Base-by-base conservation (phyloP, 2,329 filamentous ascomycete species). In the Phaeosphaeriaceae sp. region DNA sequence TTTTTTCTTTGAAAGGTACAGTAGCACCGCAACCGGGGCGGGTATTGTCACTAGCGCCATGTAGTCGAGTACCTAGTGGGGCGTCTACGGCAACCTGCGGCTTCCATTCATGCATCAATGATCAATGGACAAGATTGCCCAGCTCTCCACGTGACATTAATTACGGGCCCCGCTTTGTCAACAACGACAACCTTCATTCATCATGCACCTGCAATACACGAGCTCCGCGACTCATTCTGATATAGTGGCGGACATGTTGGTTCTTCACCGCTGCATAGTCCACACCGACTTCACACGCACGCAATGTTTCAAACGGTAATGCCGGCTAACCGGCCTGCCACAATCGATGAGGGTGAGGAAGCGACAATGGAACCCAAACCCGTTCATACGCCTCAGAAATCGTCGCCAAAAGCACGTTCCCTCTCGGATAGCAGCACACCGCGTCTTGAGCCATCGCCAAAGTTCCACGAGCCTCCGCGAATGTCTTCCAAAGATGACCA, bases 401-500 rank as follows among this genome's bases (percentile, higher is more conserved):
- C 70, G 23, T 69, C 71, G 36, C 58, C 60, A 43, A 78, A 78
- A 63, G 66, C 66, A 42, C 71, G 76, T 42, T 78, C 76, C 37
- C 69, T 78, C 35, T 78, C 76, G 28, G 76, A 79, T 58, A 75
- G 74, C 58, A 75, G 74, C 45, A 68, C 73, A 15, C 72, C 74
- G 28, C 67, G 71, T 55, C 66, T 79, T 15, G 75, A 75, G 43
- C 77, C 77, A 8, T 78, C 76, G 6, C 77, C 77, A 12, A 77
- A 74, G 44, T 75, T 79, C 56, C 68, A 61, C 39, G 76, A 78
- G 56, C 67, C 73, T 33, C 48, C 58, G 21, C 65, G 66, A 21
- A 63, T 64, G 29, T 71, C 74, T 20, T 78, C 77, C 60, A 77
- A 79, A 69, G 77, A 79, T 61, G 72, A 77, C 58, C 72, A 76